Evolutionary conservation across 139 green algal species (phyloP).

Genomic region (Closterium sp.): DNA sequence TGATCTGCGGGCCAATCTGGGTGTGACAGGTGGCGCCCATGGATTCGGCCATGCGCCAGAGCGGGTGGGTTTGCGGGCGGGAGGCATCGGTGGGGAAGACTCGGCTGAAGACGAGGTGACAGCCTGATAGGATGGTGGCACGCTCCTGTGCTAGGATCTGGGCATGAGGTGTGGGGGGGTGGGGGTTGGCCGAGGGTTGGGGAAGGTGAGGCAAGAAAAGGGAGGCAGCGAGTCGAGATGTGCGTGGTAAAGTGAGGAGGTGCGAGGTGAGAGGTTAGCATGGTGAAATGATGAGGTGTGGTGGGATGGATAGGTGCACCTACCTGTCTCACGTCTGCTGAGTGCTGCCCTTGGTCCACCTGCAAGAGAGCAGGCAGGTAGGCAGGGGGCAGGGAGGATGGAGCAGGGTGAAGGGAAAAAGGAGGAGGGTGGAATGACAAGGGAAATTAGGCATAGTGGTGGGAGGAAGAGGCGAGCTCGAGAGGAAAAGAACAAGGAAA

Average conservation of each 20-base stretch:
- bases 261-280: too few species aligned
- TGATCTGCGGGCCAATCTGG: constrained; percentile 42
- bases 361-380: not conserved
- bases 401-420: not conserved
- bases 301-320: too few species aligned
- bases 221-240: too few species aligned
- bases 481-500: too few species aligned
- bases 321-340: too few species aligned
- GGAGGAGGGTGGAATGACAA: not conserved
- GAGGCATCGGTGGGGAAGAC: constrained; percentile 63
- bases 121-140: constrained; percentile 57
- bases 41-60: constrained; percentile 73
- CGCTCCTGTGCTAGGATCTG: too few species aligned
- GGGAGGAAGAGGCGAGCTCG: too few species aligned
- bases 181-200: not conserved
- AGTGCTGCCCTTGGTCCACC: not conserved
- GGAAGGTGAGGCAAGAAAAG: not conserved
- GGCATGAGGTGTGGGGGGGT: too few species aligned
- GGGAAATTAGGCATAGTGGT: too few species aligned
- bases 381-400: not conserved
- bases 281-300: too few species aligned
- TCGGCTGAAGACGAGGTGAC: constrained; percentile 71
- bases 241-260: too few species aligned
- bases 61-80: constrained; percentile 60
- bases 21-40: constrained; percentile 68